Conservation (phyloP, 768 basidiomycete species). For the Bullera alba region DNA sequence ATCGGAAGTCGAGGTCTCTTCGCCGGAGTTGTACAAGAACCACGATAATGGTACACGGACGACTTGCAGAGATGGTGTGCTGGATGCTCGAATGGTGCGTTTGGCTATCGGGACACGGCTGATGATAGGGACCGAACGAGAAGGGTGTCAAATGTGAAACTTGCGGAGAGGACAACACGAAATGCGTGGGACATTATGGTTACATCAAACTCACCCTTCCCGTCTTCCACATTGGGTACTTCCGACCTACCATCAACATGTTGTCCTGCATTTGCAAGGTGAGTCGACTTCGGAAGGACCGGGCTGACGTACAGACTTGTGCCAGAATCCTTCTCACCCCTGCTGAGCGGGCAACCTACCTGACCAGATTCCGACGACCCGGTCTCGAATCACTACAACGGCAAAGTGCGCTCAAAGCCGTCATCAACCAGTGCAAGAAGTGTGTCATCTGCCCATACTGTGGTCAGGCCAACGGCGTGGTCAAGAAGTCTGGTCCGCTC, state of each 20-base stretch:
- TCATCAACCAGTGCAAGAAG: slow-evolving; percentile 81
- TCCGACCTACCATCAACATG: slow-evolving; percentile 87
- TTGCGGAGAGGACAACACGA: slow-evolving; percentile 80
- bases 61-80: slow-evolving; percentile 83
- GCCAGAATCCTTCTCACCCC: slow-evolving; percentile 85
- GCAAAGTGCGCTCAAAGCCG: slow-evolving; percentile 69
- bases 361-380: slow-evolving; percentile 83
- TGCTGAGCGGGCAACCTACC: slow-evolving; percentile 70
- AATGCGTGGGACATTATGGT: slow-evolving; percentile 97
- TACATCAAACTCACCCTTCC: slow-evolving; percentile 96
- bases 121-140: slow-evolving; percentile 77
- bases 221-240: slow-evolving; percentile 97
- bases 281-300: slow-evolving; percentile 16
- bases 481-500: slow-evolving; percentile 84
- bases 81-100: slow-evolving; percentile 81
- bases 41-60: slow-evolving; percentile 52
- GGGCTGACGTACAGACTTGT: slow-evolving; percentile 55
- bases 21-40: slow-evolving; percentile 78
- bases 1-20: slow-evolving; percentile 92
- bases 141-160: slow-evolving; percentile 90
- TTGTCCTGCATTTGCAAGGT: slow-evolving; percentile 98
- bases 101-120: not conserved
- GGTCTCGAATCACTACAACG: slow-evolving; percentile 90
- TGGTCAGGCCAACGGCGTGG: slow-evolving; percentile 83
- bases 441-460: slow-evolving; percentile 89